Evolutionary conservation across 2,329 filamentous ascomycete species (phyloP).

Genomic region (Talaromyces sp.): DNA sequence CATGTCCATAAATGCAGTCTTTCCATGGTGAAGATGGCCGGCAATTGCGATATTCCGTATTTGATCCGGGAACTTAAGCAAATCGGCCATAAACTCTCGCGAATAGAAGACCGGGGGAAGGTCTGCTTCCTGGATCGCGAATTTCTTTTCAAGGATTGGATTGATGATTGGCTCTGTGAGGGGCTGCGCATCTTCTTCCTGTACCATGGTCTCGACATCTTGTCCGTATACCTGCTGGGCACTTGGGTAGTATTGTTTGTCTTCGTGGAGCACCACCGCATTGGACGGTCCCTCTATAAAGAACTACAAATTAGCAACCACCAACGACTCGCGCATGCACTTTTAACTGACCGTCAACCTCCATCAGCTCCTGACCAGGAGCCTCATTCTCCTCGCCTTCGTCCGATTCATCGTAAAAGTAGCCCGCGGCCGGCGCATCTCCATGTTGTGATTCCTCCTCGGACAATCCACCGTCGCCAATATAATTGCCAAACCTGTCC

Average conservation of each 20-base stretch:
- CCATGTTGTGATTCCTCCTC: slow-evolving; percentile 77
- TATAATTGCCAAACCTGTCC: slow-evolving; percentile 90
- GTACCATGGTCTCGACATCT: slow-evolving; percentile 90
- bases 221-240: slow-evolving; percentile 90
- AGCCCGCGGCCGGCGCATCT: slow-evolving; percentile 71
- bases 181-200: slow-evolving; percentile 94
- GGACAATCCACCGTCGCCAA: slow-evolving; percentile 84
- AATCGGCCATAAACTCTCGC: slow-evolving; percentile 84
- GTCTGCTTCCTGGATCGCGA: slow-evolving; percentile 86
- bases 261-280: slow-evolving; percentile 95
- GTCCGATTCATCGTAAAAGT: slow-evolving; percentile 60
- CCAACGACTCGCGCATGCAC: slow-evolving; percentile 10
- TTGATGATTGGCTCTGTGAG: slow-evolving; percentile 89
- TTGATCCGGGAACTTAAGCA: slow-evolving; percentile 94
- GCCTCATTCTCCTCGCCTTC: slow-evolving; percentile 56
- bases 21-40: slow-evolving; percentile 93
- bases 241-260: slow-evolving; percentile 99
- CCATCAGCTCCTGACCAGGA: slow-evolving; percentile 82
- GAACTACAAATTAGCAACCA: slow-evolving; percentile 24
- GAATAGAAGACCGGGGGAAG: slow-evolving; percentile 84
- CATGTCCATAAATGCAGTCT: slow-evolving; percentile 98
- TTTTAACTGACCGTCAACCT: slow-evolving; percentile 64
- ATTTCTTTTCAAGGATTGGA: slow-evolving; percentile 91
- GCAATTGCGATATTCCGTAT: slow-evolving; percentile 87
- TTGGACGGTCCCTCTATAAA: slow-evolving; percentile 79